Percentiles rank a stretch among this genome's conserved stretches.
Evolutionary conservation across 108 stramenopile species (phyloP).

Genomic region (Cyclostephanos invisitatus): DNA sequence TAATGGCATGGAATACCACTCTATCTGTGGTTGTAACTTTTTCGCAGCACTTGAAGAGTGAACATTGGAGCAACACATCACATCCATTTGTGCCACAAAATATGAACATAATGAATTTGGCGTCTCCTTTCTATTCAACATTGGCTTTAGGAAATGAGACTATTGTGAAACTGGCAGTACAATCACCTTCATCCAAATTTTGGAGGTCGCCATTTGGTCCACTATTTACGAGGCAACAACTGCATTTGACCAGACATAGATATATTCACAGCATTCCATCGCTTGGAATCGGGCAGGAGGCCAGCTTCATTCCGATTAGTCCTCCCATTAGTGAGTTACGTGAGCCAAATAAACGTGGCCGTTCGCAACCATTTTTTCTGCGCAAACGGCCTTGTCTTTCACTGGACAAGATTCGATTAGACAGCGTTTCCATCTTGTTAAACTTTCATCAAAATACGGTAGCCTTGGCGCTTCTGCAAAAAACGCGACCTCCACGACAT

Average conservation of each 20-base stretch:
- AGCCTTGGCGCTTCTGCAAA: not conserved
- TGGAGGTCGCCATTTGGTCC: not conserved
- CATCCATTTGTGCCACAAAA: constrained; percentile 1
- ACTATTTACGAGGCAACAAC: not conserved
- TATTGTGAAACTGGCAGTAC: not conserved
- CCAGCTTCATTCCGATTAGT: not conserved
- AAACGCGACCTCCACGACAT: not conserved
- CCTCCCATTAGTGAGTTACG: not conserved
- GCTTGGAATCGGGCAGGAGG: not conserved
- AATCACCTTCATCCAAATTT: not conserved
- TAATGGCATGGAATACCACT: constrained; percentile 16
- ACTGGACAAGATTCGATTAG: not conserved
- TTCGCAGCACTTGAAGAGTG: not conserved
- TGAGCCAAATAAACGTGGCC: not conserved
- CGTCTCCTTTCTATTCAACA: not conserved
- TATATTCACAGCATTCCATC: constrained; percentile 8
- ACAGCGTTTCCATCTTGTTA: constrained; percentile 5
- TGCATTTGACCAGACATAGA: not conserved
- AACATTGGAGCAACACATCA: not conserved
- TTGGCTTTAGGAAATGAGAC: too few relatives aligned
- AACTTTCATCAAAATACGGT: not conserved
- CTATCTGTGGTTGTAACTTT: not conserved
- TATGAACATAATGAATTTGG: not conserved
- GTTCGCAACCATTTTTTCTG: not conserved
- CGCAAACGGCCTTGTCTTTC: not conserved